phyloP scores from a whole-genome alignment of 306 rosid species.

The Trifolium dubium region DNA sequence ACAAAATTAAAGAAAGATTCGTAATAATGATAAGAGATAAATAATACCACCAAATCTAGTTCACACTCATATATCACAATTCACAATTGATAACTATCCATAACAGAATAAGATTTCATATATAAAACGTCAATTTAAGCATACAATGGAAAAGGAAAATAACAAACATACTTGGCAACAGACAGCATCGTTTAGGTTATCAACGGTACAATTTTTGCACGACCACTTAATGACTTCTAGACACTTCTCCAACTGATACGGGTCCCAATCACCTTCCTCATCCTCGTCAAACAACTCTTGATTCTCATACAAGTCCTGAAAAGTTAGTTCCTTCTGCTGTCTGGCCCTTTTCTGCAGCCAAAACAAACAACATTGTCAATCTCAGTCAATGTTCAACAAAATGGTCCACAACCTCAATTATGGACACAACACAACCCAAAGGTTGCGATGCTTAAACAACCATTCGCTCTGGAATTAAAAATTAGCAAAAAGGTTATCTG shows the following conservation, averaged over 20 bases:
- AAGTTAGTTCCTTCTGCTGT: slow-evolving; percentile 65
- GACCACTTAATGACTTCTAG: slow-evolving; percentile 76
- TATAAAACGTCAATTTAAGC: background rate
- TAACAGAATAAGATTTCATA: slow-evolving; percentile 1
- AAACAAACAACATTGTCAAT: slow-evolving; percentile 38
- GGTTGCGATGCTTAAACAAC: background rate
- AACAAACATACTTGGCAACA: slow-evolving; percentile 74
- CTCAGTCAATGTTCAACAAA: background rate
- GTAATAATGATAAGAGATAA: slow-evolving; percentile 9
- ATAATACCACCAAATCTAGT: slow-evolving; percentile 29
- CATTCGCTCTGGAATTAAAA: too few species aligned
- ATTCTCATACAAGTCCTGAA: slow-evolving; percentile 68
- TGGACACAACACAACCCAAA: background rate
- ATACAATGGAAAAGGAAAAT: slow-evolving; percentile 36
- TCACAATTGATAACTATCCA: slow-evolving; percentile 36
- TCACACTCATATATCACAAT: slow-evolving; percentile 29
- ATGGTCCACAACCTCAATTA: background rate
- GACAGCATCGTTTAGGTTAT: slow-evolving; percentile 52
- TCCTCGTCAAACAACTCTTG: slow-evolving; percentile 60
- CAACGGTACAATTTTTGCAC: slow-evolving; percentile 87
- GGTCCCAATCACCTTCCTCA: slow-evolving; percentile 88
- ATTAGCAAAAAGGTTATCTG: too few species aligned
- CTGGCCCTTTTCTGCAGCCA: slow-evolving; percentile 52
- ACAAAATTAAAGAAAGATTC: background rate
- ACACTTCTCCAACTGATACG: slow-evolving; percentile 54